Conservation (phyloP, 495 filamentous ascomycete species). For the Evernia prunastri region DNA sequence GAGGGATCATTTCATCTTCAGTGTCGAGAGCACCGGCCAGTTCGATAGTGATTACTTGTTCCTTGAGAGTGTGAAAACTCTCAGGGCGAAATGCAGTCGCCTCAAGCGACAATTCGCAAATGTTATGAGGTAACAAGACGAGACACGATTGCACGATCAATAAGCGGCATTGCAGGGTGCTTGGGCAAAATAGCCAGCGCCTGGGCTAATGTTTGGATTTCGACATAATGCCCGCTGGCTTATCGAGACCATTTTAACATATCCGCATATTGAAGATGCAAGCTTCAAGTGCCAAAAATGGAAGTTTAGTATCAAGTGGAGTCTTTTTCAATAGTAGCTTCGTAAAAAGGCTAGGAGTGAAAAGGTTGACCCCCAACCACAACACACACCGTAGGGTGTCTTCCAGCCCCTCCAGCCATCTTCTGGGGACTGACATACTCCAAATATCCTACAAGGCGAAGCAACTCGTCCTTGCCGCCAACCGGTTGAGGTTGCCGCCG, state of each 20-base stretch:
- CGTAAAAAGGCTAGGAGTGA: no score
- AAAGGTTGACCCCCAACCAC: no score
- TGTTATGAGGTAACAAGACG: conserved; percentile 41
- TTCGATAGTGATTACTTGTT: conserved; percentile 86
- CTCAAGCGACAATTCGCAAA: conserved; percentile 58
- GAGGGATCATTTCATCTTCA: conserved; percentile 95
- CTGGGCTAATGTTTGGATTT: not conserved
- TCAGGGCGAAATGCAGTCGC: conserved; percentile 69
- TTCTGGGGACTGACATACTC: no score
- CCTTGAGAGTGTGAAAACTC: conserved; percentile 72
- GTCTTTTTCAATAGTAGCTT: not conserved
- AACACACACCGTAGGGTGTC: no score
- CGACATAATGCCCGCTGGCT: not conserved
- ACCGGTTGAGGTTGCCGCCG: no score
- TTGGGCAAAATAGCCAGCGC: not conserved
- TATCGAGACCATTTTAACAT: not conserved
- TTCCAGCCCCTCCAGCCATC: no score
- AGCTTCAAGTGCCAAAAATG: not conserved
- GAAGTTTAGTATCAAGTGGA: not conserved
- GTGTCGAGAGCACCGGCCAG: conserved; percentile 89
- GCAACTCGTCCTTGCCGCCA: no score
- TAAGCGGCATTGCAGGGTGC: conserved; percentile 15
- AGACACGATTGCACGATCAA: not conserved
- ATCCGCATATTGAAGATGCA: not conserved
- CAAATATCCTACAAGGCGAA: no score